These are phyloP conservation scores for Jacaranda mimosifolia DNA, from an alignment of 257 asterid genomes.

Conservation along the genomic window DNA sequence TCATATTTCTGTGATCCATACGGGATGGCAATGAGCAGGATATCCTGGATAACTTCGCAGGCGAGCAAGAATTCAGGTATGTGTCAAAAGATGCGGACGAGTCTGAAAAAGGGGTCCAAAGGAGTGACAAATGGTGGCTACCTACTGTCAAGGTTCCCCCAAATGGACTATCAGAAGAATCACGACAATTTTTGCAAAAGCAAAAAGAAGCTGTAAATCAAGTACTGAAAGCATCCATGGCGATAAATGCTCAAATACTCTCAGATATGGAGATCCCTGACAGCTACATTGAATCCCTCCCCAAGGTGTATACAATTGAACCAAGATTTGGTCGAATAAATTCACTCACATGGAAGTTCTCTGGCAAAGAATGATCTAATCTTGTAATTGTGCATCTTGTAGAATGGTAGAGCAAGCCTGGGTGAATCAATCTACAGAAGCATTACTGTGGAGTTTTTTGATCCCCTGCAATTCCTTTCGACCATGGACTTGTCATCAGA, in stretches of 20 bases:
- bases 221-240: conserved; percentile 90
- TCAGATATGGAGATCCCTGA: conserved; percentile 93
- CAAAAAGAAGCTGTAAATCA: conserved; percentile 84
- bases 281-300: conserved; percentile 84
- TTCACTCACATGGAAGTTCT: background rate
- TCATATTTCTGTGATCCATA: background rate
- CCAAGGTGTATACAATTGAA: conserved; percentile 57
- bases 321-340: background rate
- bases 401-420: conserved; percentile 88
- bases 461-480: conserved; percentile 72
- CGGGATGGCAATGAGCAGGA: conserved; percentile 46
- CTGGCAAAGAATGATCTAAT: background rate
- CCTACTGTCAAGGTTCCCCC: conserved; percentile 86
- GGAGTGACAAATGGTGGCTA: conserved; percentile 87
- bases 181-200: conserved; percentile 60
- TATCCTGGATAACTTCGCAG: conserved; percentile 65
- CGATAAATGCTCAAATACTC: conserved; percentile 82
- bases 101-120: conserved; percentile 70
- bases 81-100: conserved; percentile 74
- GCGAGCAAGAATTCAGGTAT: conserved; percentile 73
- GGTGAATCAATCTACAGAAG: conserved; percentile 77
- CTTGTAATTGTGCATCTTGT: conserved; percentile 6
- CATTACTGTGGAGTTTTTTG: conserved; percentile 79
- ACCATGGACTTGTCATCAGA: conserved; percentile 79
- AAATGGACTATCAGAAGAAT: conserved; percentile 68